phyloP scores from a whole-genome alignment of 352 stramenopile genomes.

The Globisporangium nunn region DNA sequence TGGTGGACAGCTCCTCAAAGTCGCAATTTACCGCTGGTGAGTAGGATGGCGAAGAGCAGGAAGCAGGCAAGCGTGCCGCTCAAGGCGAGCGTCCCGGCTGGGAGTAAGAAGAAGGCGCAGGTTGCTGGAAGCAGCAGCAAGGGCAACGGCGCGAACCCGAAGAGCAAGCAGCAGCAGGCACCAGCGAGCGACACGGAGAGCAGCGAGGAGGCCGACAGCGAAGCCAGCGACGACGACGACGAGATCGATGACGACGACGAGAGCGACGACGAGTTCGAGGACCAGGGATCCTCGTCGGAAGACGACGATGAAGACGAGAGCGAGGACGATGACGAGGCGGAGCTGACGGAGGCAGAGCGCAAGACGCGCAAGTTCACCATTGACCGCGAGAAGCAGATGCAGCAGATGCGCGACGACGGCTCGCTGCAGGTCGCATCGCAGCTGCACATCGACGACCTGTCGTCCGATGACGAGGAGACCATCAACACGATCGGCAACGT shows the following conservation, averaged over 20 bases:
- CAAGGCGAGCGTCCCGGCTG: constrained; percentile 14
- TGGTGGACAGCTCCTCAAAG: neutral
- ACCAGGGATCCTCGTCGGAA: constrained; percentile 80
- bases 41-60: constrained; percentile 14
- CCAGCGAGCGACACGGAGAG: constrained; percentile 18
- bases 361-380: constrained; percentile 69
- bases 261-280: constrained; percentile 69
- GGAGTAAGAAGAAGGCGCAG: constrained; percentile 17
- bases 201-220: constrained; percentile 15
- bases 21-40: neutral
- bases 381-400: constrained; percentile 67
- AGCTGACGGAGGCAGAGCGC: constrained; percentile 76
- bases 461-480: constrained; percentile 96
- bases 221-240: constrained; percentile 17
- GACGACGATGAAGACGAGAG: constrained; percentile 57
- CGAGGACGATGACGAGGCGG: constrained; percentile 60
- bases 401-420: constrained; percentile 81
- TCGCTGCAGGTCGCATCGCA: constrained; percentile 77
- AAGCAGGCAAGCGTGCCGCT: constrained; percentile 9
- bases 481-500: constrained; percentile 98
- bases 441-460: constrained; percentile 98
- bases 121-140: constrained; percentile 3
- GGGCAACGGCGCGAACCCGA: neutral
- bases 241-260: constrained; percentile 36
- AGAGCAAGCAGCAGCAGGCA: constrained; percentile 7